These are phyloP conservation scores for Bruguiera sexangula DNA, from an alignment of 345 rosid genomes.

Conservation along the genomic window DNA sequence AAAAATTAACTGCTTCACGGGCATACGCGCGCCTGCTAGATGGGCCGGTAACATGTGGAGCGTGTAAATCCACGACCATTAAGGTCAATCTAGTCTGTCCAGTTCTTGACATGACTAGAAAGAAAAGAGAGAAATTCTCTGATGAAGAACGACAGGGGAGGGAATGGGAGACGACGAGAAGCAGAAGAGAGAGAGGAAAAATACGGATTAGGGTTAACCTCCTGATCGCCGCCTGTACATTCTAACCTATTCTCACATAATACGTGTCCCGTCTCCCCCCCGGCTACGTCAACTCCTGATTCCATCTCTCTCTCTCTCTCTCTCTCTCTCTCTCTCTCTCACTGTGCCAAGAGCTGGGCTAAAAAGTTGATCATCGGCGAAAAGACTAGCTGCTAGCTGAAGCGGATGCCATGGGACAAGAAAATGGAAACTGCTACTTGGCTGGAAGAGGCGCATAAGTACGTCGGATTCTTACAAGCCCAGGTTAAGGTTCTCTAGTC, in stretches of 20 bases:
- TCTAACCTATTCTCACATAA: neutral
- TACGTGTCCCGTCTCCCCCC: conserved; percentile 31
- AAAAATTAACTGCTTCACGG: too few relatives aligned
- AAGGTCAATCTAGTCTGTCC: too few relatives aligned
- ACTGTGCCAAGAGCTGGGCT: neutral
- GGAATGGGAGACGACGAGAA: too few relatives aligned
- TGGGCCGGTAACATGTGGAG: neutral
- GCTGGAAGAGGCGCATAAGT: conserved; percentile 57
- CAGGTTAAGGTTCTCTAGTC: conserved; percentile 46
- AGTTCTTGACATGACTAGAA: too few relatives aligned
- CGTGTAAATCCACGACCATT: conserved; percentile 10
- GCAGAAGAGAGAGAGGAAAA: too few relatives aligned
- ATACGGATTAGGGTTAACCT: too few relatives aligned
- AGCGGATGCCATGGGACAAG: conserved; percentile 55
- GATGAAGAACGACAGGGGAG: too few relatives aligned
- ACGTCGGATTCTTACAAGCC: conserved; percentile 55
- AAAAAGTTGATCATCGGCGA: conserved; percentile 23
- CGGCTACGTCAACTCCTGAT: neutral
- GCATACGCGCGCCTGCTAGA: too few relatives aligned
- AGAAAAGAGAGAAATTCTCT: too few relatives aligned
- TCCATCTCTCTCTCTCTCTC: neutral
- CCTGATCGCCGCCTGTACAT: conserved; percentile 23
- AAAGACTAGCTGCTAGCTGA: conserved; percentile 43
- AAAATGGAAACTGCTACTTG: conserved; percentile 48
- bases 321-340: too few relatives aligned